Evolutionary conservation across 768 basidiomycete species (phyloP).

Genomic region (Lactarius sanguifluus): DNA sequence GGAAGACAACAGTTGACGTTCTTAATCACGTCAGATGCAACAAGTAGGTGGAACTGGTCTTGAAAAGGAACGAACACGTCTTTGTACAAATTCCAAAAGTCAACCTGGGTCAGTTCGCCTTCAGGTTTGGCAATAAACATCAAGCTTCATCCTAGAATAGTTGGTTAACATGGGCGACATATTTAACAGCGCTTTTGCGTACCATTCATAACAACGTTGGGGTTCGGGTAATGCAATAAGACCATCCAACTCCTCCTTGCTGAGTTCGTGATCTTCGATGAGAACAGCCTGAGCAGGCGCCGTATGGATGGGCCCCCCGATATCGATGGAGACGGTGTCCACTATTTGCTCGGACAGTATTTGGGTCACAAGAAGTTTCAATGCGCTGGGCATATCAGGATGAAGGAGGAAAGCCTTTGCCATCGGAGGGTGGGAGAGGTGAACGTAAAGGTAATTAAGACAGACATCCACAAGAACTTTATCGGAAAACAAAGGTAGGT

Average conservation of each 20-base stretch:
- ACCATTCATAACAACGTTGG: slow-evolving; percentile 83
- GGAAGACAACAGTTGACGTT: slow-evolving; percentile 84
- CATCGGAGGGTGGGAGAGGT: slow-evolving; percentile 72
- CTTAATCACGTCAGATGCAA: slow-evolving; percentile 93
- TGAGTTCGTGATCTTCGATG: slow-evolving; percentile 63
- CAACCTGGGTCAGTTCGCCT: slow-evolving; percentile 87
- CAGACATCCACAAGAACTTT: slow-evolving; percentile 66
- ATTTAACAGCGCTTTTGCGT: slow-evolving; percentile 28
- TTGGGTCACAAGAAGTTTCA: slow-evolving; percentile 66
- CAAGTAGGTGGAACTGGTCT: slow-evolving; percentile 60
- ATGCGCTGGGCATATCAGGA: slow-evolving; percentile 64
- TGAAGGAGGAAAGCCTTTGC: slow-evolving; percentile 75
- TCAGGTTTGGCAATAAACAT: slow-evolving; percentile 78
- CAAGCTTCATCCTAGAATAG: slow-evolving; percentile 70
- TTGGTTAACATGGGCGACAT: not conserved
- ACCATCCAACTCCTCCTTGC: slow-evolving; percentile 63
- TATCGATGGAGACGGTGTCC: slow-evolving; percentile 61
- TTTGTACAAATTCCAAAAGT: slow-evolving; percentile 94
- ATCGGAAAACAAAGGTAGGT: slow-evolving; percentile 72
- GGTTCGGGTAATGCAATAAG: slow-evolving; percentile 66
- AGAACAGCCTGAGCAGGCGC: slow-evolving; percentile 49
- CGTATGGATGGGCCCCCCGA: slow-evolving; percentile 59
- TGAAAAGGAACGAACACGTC: slow-evolving; percentile 68
- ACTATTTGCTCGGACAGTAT: slow-evolving; percentile 71
- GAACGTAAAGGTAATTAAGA: slow-evolving; percentile 71